Evolutionary conservation across 495 filamentous ascomycete species (phyloP).

Genomic region (Neurospora sp.): DNA sequence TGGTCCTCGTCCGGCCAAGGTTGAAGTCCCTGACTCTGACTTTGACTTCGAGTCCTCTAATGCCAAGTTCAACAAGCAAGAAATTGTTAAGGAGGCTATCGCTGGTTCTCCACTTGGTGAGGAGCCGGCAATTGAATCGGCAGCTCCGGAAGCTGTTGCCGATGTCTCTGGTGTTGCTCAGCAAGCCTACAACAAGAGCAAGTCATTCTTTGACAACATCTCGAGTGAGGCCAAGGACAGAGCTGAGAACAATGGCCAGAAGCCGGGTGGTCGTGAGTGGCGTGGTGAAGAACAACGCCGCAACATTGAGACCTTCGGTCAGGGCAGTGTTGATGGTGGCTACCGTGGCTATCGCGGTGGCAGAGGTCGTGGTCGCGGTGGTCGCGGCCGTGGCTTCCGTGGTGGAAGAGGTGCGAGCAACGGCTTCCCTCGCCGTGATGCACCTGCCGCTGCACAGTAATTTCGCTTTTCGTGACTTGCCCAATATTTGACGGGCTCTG

Average conservation of each 20-base stretch:
- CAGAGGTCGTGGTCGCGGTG: conserved; percentile 58
- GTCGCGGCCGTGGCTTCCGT: conserved; percentile 40
- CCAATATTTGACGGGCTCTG: background rate
- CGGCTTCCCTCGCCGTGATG: conserved; percentile 12
- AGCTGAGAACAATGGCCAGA: conserved; percentile 55
- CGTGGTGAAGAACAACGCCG: conserved; percentile 85
- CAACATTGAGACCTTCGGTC: conserved; percentile 98
- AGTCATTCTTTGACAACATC: conserved; percentile 96
- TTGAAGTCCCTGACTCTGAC: conserved; percentile 80
- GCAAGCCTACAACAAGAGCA: conserved; percentile 68
- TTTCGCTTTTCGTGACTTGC: background rate
- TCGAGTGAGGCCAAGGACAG: conserved; percentile 86
- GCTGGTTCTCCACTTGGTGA: conserved; percentile 63
- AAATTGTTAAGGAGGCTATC: conserved; percentile 84
- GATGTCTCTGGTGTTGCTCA: conserved; percentile 26
- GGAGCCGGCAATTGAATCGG: conserved; percentile 27
- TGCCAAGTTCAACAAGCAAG: conserved; percentile 97
- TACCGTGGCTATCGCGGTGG: conserved; percentile 68
- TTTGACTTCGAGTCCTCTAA: conserved; percentile 92
- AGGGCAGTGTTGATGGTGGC: conserved; percentile 83
- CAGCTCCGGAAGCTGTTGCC: conserved; percentile 20
- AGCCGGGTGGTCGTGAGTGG: conserved; percentile 80
- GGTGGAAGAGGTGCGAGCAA: conserved; percentile 36
- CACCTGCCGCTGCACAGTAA: conserved; percentile 21
- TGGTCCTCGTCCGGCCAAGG: conserved; percentile 48